phyloP scores from a whole-genome alignment of 2,329 filamentous ascomycete genomes.

The Nemania bipapillata region DNA sequence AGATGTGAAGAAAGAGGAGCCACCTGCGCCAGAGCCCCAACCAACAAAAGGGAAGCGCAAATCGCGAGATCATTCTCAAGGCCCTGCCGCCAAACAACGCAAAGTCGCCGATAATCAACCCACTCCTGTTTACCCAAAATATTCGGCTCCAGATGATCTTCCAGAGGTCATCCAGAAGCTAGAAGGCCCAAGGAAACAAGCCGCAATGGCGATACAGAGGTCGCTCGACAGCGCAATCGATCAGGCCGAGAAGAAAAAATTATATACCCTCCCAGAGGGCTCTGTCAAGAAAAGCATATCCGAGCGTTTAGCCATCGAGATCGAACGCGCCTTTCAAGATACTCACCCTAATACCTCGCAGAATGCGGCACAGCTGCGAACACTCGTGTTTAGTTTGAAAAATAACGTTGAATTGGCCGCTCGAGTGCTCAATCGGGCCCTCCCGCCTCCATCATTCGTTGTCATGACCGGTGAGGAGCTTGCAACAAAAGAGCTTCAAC shows the following conservation, averaged over 20 bases:
- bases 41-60: constrained; percentile 66
- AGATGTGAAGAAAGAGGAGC: constrained; percentile 54
- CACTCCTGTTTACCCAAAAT: constrained; percentile 54
- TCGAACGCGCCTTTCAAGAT: constrained; percentile 77
- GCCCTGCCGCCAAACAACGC: constrained; percentile 60
- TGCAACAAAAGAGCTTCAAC: constrained; percentile 88
- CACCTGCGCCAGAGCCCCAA: constrained; percentile 52
- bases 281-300: constrained; percentile 72
- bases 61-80: constrained; percentile 66
- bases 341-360: constrained; percentile 64
- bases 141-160: constrained; percentile 64
- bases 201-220: constrained; percentile 76
- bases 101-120: constrained; percentile 65
- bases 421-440: constrained; percentile 75
- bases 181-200: constrained; percentile 71
- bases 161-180: constrained; percentile 65
- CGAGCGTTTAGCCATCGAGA: constrained; percentile 77
- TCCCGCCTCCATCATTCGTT: constrained; percentile 81
- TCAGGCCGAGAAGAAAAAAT: constrained; percentile 72
- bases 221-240: constrained; percentile 73
- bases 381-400: constrained; percentile 87
- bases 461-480: constrained; percentile 90
- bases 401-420: constrained; percentile 82
- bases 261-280: constrained; percentile 71
- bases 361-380: constrained; percentile 73